Percentiles rank a stretch among this genome's conserved stretches.
Conservation (phyloP, 352 stramenopile species). For the Phytopythium oedochilum region DNA sequence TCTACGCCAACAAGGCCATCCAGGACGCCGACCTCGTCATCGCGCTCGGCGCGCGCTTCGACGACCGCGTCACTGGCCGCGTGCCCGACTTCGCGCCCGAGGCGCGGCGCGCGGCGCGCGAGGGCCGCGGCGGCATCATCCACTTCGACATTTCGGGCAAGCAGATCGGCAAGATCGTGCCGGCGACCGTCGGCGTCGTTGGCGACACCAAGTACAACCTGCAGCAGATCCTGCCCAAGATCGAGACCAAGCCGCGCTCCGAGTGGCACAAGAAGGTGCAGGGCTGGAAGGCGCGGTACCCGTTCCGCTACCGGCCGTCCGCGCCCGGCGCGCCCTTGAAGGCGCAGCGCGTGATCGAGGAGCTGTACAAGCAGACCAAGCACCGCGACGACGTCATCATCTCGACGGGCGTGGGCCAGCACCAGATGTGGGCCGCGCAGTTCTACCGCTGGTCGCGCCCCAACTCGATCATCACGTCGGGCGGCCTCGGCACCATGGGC, state of each 20-base stretch:
- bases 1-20: constrained; percentile 96
- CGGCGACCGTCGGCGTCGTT: constrained; percentile 66
- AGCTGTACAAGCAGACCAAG: constrained; percentile 94
- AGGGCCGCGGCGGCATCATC: constrained; percentile 93
- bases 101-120: constrained; percentile 84
- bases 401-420: constrained; percentile 94
- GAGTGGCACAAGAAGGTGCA: constrained; percentile 92
- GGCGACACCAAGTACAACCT: constrained; percentile 91
- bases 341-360: constrained; percentile 91
- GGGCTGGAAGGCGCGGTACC: constrained; percentile 90
- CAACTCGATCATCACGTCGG: constrained; percentile 92
- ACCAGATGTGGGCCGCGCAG: constrained; percentile 97
- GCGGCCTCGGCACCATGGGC: constrained; percentile 94
- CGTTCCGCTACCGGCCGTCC: constrained; percentile 88
- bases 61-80: constrained; percentile 94
- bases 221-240: constrained; percentile 80
- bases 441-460: constrained; percentile 95
- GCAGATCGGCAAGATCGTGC: constrained; percentile 85
- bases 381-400: constrained; percentile 89
- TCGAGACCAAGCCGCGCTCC: constrained; percentile 75
- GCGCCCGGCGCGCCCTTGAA: constrained; percentile 82
- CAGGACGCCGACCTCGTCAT: constrained; percentile 95
- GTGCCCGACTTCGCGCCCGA: constrained; percentile 92
- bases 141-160: constrained; percentile 94
- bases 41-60: constrained; percentile 92